phyloP scores from a whole-genome alignment of 805 yeast species.

The Starmerella kuoi region DNA sequence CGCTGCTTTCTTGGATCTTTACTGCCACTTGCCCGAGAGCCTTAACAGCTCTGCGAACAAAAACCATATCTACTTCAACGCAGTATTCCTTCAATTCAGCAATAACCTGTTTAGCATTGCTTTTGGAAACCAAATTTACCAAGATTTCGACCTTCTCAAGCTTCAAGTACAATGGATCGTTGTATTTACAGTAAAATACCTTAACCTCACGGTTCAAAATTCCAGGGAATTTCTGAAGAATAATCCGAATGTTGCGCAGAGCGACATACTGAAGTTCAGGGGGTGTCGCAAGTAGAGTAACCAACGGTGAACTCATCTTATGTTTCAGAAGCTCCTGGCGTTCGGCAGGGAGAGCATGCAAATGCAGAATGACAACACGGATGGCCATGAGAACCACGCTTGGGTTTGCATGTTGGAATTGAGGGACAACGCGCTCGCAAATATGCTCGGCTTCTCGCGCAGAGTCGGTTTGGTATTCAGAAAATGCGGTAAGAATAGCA shows the following conservation, averaged over 20 bases:
- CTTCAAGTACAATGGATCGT: slow-evolving; percentile 85
- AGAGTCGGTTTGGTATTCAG: slow-evolving; percentile 51
- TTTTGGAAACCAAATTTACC: slow-evolving; percentile 58
- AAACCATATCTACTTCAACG: slow-evolving; percentile 73
- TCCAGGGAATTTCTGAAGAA: slow-evolving; percentile 77
- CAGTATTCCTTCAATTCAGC: slow-evolving; percentile 79
- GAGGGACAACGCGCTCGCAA: slow-evolving; percentile 83
- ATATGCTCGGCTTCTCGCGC: slow-evolving; percentile 66
- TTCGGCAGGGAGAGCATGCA: slow-evolving; percentile 25
- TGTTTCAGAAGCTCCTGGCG: slow-evolving; percentile 40
- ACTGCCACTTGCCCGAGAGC: slow-evolving; percentile 87
- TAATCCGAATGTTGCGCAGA: slow-evolving; percentile 75
- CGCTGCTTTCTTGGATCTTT: slow-evolving; percentile 52
- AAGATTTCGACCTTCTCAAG: slow-evolving; percentile 88
- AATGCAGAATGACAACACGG: slow-evolving; percentile 63
- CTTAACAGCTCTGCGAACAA: slow-evolving; percentile 78
- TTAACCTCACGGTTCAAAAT: slow-evolving; percentile 67
- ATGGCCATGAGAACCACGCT: slow-evolving; percentile 82
- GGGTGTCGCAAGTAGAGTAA: slow-evolving; percentile 73
- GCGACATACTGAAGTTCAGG: slow-evolving; percentile 95
- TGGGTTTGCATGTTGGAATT: slow-evolving; percentile 92
- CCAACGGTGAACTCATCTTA: slow-evolving; percentile 73
- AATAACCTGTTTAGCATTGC: slow-evolving; percentile 50
- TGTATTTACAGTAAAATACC: slow-evolving; percentile 80
- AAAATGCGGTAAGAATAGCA: slow-evolving; percentile 68